These are phyloP conservation scores for Cordyceps fumosorosea DNA, from an alignment of 2,329 filamentous ascomycete species.

Conservation along the genomic window DNA sequence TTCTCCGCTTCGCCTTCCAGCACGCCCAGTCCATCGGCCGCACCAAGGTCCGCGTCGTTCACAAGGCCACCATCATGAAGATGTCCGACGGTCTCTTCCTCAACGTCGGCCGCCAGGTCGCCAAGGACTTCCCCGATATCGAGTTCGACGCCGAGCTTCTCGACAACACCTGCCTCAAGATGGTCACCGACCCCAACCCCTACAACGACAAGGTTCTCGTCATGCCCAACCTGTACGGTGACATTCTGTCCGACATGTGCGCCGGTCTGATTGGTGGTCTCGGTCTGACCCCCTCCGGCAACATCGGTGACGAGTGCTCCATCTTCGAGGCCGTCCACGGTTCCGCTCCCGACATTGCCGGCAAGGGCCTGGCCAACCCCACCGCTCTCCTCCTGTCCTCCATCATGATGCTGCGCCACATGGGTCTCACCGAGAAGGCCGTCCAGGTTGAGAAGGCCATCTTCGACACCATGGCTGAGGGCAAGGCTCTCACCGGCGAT, in stretches of 20 bases:
- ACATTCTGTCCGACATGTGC: constrained; percentile 99
- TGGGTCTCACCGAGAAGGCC: constrained; percentile 82
- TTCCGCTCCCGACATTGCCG: constrained; percentile 92
- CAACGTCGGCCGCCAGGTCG: constrained; percentile 72
- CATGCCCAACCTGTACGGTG: constrained; percentile 97
- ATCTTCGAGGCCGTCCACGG: constrained; percentile 99
- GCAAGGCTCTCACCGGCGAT: constrained; percentile 93
- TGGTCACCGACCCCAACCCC: constrained; percentile 89
- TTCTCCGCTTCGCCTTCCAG: constrained; percentile 96
- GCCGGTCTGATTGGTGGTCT: constrained; percentile 97
- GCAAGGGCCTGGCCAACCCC: constrained; percentile 93
- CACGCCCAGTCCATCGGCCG: constrained; percentile 89
- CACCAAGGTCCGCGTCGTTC: constrained; percentile 94
- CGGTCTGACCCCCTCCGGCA: constrained; percentile 92
- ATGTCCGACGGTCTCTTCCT: constrained; percentile 99
- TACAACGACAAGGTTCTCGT: constrained; percentile 99
- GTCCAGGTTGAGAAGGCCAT: constrained; percentile 86
- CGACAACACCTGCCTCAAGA: constrained; percentile 99
- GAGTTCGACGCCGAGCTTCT: constrained; percentile 97
- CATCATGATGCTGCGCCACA: constrained; percentile 99
- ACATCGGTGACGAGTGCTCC: constrained; percentile 98
- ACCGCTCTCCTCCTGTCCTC: constrained; percentile 90
- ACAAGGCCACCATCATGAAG: constrained; percentile 99
- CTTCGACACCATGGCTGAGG: constrained; percentile 91
- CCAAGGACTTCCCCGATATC: constrained; percentile 92